Evolutionary conservation across 139 green algal genomes (phyloP).

Genomic region (Zygnema circumcarinatum): DNA sequence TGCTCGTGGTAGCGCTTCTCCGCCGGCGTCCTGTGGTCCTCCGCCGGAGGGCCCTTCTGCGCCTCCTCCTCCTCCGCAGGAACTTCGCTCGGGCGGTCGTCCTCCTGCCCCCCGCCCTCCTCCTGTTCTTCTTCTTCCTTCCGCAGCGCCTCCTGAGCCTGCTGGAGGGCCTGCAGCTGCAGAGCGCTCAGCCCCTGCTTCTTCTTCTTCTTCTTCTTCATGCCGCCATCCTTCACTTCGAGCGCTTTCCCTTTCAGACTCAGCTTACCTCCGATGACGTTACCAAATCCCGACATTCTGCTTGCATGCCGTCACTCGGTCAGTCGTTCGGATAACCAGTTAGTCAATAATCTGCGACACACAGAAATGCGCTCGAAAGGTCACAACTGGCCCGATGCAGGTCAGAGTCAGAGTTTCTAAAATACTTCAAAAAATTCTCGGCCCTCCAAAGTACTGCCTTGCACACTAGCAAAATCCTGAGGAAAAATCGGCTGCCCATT

Average conservation of each 20-base stretch:
- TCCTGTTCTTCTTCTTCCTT: constrained; percentile 8
- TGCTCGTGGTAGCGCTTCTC: constrained; percentile 63
- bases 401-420: too few relatives aligned
- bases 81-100: neutral
- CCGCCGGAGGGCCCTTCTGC: constrained; percentile 26
- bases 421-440: too few relatives aligned
- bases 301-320: too few relatives aligned
- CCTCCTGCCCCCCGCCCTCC: constrained; percentile 7
- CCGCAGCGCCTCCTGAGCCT: constrained; percentile 26
- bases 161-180: constrained; percentile 26
- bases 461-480: too few relatives aligned
- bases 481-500: too few relatives aligned
- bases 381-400: too few relatives aligned
- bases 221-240: constrained; percentile 35
- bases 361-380: too few relatives aligned
- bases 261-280: constrained; percentile 37
- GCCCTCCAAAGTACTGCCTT: too few relatives aligned
- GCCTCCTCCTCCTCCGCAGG: neutral
- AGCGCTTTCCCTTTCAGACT: constrained; percentile 59
- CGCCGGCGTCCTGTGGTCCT: constrained; percentile 56
- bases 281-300: neutral
- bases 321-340: too few relatives aligned
- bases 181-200: constrained; percentile 27
- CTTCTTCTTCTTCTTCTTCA: constrained; percentile 67
- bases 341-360: too few relatives aligned